These are phyloP conservation scores for Boletellus deceptivus DNA, from an alignment of 1,284 basidiomycete genomes.

Conservation along the genomic window DNA sequence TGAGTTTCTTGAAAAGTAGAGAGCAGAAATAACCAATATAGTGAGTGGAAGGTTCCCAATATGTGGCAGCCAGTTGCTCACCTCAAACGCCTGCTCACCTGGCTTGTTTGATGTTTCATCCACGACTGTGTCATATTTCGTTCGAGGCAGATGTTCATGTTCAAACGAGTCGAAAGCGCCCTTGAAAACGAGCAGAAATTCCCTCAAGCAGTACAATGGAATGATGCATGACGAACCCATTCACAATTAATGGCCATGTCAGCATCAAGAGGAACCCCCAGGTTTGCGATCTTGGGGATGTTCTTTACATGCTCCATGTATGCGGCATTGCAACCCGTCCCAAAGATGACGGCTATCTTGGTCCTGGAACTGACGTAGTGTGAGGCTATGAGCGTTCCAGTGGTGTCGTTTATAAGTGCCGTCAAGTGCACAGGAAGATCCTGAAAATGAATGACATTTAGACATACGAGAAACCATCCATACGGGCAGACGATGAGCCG, in stretches of 20 bases:
- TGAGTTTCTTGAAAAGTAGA: slow-evolving; percentile 75
- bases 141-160: slow-evolving; percentile 91
- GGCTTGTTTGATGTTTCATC: slow-evolving; percentile 97
- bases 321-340: slow-evolving; percentile 97
- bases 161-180: slow-evolving; percentile 97
- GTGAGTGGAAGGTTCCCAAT: not conserved
- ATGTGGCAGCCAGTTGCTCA: slow-evolving; percentile 25
- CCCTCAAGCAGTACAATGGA: not conserved
- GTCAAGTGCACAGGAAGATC: slow-evolving; percentile 74
- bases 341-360: slow-evolving; percentile 95
- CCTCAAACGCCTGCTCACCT: slow-evolving; percentile 90
- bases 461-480: not conserved
- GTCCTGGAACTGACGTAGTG: slow-evolving; percentile 92
- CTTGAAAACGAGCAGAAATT: slow-evolving; percentile 38
- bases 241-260: slow-evolving; percentile 98
- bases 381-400: slow-evolving; percentile 94
- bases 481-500: not conserved
- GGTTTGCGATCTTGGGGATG: slow-evolving; percentile 75
- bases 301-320: slow-evolving; percentile 87
- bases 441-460: slow-evolving; percentile 34
- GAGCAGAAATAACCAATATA: not conserved
- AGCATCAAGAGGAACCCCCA: slow-evolving; percentile 67
- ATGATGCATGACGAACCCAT: slow-evolving; percentile 56
- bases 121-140: slow-evolving; percentile 91
- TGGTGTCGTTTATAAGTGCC: slow-evolving; percentile 95